Evolutionary conservation across 148 eudicot genomes (phyloP).

Genomic region (Fagopyrum homotropicum): DNA sequence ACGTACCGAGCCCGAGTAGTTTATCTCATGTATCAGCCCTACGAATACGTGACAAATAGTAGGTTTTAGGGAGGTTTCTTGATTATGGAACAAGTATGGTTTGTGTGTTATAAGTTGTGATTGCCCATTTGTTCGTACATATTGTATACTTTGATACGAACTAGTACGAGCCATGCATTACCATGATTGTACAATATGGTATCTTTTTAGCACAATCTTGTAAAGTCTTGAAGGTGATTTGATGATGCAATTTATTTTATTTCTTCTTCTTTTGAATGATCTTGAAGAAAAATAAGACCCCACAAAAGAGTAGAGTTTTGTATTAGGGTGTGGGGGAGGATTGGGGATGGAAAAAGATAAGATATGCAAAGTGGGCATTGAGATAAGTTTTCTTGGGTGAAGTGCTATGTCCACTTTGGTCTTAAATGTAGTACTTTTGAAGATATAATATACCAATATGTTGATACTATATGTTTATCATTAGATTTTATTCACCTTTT

Average conservation of each 20-base stretch:
- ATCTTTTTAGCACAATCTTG: neutral
- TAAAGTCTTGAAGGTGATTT: neutral
- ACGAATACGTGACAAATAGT: no score
- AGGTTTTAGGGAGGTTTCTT: no score
- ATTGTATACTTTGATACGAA: slow-evolving; percentile 10
- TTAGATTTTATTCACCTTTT: slow-evolving; percentile 1
- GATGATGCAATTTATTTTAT: neutral
- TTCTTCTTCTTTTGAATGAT: neutral
- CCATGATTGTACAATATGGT: neutral
- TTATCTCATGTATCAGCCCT: no score
- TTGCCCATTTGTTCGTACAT: slow-evolving; percentile 4
- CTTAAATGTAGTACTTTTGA: neutral
- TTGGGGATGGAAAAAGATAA: slow-evolving; percentile 8
- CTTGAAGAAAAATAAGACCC: neutral
- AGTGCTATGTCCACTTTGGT: slow-evolving; percentile 17
- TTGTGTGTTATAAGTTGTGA: neutral
- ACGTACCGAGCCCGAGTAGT: no score
- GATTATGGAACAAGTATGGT: no score
- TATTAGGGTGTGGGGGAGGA: neutral
- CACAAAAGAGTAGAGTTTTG: neutral
- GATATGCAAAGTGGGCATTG: slow-evolving; percentile 16
- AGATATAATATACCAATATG: neutral
- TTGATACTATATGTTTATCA: slow-evolving; percentile 6
- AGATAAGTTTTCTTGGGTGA: slow-evolving; percentile 18
- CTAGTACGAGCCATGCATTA: slow-evolving; percentile 2